A percentile compares a stretch with the other conserved stretches of the same genome.
Evolutionary conservation across 1,284 basidiomycete species (phyloP).

Genomic region (Amylostereum chailletii): DNA sequence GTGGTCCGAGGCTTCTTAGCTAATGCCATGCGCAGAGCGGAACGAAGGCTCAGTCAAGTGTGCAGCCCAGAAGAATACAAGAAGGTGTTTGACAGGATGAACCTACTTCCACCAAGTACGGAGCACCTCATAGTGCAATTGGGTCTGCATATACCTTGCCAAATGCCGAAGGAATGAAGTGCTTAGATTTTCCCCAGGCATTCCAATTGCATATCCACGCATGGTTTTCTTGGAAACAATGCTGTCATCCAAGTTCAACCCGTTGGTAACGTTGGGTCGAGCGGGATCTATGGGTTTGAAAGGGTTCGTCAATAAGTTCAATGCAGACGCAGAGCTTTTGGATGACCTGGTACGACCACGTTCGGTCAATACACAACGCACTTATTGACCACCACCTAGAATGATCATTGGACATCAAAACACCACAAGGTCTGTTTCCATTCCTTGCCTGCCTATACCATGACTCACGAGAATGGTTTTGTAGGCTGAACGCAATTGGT

Average conservation of each 20-base stretch:
- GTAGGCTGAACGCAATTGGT: conserved; percentile 85
- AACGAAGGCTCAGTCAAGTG: conserved; percentile 74
- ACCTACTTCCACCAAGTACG: conserved; percentile 49
- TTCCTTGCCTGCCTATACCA: background rate
- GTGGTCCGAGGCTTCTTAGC: background rate
- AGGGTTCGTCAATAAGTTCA: conserved; percentile 88
- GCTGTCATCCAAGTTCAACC: conserved; percentile 79
- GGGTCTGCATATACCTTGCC: conserved; percentile 31
- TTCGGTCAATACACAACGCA: background rate
- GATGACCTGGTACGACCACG: conserved; percentile 72
- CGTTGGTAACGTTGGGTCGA: conserved; percentile 65
- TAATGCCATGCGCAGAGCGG: conserved; percentile 47
- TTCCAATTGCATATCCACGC: conserved; percentile 84
- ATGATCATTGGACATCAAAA: conserved; percentile 86
- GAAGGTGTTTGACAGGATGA: conserved; percentile 59
- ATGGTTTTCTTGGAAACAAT: conserved; percentile 82
- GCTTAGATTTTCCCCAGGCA: conserved; percentile 28
- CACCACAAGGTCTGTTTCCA: conserved; percentile 54
- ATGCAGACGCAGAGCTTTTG: conserved; percentile 82
- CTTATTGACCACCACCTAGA: conserved; percentile 32
- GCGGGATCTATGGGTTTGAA: conserved; percentile 56
- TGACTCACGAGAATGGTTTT: background rate
- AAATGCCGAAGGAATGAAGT: background rate
- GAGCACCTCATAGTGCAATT: conserved; percentile 80
- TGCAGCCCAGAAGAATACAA: conserved; percentile 68